phyloP scores from a whole-genome alignment of 1,139 yeast genomes.

The Lipomyces yarrowii region DNA sequence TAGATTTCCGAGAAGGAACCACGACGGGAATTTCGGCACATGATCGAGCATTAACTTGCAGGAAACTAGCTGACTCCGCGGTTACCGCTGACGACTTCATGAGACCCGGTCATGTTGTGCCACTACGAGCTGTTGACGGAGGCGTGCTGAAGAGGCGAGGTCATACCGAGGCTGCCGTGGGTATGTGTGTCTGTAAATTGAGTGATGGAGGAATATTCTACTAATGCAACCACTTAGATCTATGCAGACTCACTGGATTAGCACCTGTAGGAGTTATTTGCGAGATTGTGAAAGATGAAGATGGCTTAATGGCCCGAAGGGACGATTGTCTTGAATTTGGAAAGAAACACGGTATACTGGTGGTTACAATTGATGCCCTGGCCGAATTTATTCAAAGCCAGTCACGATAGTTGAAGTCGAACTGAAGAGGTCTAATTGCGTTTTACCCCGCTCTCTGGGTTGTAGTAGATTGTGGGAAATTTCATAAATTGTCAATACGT shows the following conservation, averaged over 20 bases:
- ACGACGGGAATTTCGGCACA: constrained; percentile 98
- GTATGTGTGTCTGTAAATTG: constrained; percentile 7
- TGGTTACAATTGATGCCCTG: constrained; percentile 80
- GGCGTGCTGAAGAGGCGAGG: constrained; percentile 82
- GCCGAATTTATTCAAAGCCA: constrained; percentile 52
- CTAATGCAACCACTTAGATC: constrained; percentile 47
- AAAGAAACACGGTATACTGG: constrained; percentile 60
- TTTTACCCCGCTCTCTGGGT: neutral
- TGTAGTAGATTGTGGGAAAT: neutral
- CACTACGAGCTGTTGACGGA: constrained; percentile 88
- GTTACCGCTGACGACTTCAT: constrained; percentile 67
- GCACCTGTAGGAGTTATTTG: constrained; percentile 91
- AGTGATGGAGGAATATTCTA: neutral
- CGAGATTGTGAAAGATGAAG: constrained; percentile 89
- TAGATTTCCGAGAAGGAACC: constrained; percentile 71
- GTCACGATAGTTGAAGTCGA: neutral
- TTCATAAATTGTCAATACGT: neutral
- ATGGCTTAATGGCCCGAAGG: constrained; percentile 94
- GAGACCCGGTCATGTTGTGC: constrained; percentile 93
- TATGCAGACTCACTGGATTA: constrained; percentile 74
- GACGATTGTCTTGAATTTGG: constrained; percentile 81
- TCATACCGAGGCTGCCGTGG: constrained; percentile 96
- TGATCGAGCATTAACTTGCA: constrained; percentile 86
- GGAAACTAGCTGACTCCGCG: constrained; percentile 59
- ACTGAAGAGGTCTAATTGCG: neutral